phyloP scores from a whole-genome alignment of 768 basidiomycete genomes.

The Rubroboletus pulcherrimus region DNA sequence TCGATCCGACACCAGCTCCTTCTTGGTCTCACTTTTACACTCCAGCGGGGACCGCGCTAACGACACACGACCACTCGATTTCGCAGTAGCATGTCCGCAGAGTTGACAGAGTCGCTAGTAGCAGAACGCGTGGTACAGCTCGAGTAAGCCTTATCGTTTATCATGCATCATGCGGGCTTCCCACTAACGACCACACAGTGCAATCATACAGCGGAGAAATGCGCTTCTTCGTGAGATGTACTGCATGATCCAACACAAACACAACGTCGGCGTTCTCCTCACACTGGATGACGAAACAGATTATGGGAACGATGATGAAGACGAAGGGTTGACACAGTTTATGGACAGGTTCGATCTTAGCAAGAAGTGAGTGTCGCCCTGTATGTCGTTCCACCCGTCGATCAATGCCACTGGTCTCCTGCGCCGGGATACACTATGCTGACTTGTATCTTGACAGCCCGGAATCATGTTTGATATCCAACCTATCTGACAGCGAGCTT shows the following conservation, averaged over 20 bases:
- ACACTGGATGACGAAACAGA: slow-evolving; percentile 39
- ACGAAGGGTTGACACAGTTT: slow-evolving; percentile 45
- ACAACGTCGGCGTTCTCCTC: slow-evolving; percentile 41
- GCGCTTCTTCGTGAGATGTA: slow-evolving; percentile 70
- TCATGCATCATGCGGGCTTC: neutral
- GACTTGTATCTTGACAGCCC: slow-evolving; percentile 28
- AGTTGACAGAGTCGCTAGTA: slow-evolving; percentile 34
- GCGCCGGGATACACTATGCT: slow-evolving; percentile 4
- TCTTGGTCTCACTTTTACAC: neutral
- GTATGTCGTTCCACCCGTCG: neutral
- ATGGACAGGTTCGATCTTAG: slow-evolving; percentile 53
- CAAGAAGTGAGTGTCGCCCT: slow-evolving; percentile 41
- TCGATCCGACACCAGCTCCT: neutral
- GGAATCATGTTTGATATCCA: slow-evolving; percentile 39
- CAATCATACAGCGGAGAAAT: slow-evolving; percentile 63
- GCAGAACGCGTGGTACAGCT: slow-evolving; percentile 35
- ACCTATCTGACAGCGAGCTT: slow-evolving; percentile 34
- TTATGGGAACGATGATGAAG: slow-evolving; percentile 27
- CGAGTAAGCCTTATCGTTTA: slow-evolving; percentile 22
- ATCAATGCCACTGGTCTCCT: slow-evolving; percentile 1
- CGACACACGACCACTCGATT: slow-evolving; percentile 1
- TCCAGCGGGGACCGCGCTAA: neutral
- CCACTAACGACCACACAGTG: slow-evolving; percentile 35
- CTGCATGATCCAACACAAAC: slow-evolving; percentile 54
- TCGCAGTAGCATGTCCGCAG: slow-evolving; percentile 21